phyloP scores from a whole-genome alignment of 73 alveolate genomes.

The Diophrys appendiculata region DNA sequence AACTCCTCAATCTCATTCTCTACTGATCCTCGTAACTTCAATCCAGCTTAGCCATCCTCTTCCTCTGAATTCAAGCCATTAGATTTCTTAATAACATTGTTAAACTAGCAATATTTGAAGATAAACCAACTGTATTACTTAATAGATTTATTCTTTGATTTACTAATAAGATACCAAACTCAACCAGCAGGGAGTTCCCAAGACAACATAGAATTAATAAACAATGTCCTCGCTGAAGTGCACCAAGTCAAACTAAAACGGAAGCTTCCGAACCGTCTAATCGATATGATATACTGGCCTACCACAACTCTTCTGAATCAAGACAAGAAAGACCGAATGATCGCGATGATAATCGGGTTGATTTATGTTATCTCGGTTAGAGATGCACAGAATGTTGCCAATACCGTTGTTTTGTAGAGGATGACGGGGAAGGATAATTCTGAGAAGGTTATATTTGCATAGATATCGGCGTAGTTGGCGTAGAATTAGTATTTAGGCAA shows the following conservation, averaged over 20 bases:
- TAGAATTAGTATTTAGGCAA: background rate
- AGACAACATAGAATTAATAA: too few species aligned
- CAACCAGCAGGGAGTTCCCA: too few species aligned
- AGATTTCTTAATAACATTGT: background rate
- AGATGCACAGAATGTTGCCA: background rate
- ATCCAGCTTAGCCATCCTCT: too few species aligned
- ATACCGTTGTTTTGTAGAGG: background rate
- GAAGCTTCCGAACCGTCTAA: background rate
- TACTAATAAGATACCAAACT: background rate
- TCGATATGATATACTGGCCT: background rate
- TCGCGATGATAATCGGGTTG: background rate
- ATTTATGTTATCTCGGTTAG: background rate
- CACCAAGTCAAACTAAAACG: background rate
- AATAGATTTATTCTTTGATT: background rate
- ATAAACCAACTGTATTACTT: background rate
- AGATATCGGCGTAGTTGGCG: too few species aligned
- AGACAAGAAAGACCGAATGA: slow-evolving; percentile 1
- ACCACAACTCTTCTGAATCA: background rate
- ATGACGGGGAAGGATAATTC: background rate
- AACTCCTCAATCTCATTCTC: too few species aligned
- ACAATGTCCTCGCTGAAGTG: background rate
- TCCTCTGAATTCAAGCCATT: background rate
- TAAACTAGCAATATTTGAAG: background rate
- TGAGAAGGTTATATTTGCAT: background rate
- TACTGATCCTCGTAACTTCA: too few species aligned